Evolutionary conservation across 192 early-diverging fungal genomes (phyloP).

Genomic region (Backusella westeae): DNA sequence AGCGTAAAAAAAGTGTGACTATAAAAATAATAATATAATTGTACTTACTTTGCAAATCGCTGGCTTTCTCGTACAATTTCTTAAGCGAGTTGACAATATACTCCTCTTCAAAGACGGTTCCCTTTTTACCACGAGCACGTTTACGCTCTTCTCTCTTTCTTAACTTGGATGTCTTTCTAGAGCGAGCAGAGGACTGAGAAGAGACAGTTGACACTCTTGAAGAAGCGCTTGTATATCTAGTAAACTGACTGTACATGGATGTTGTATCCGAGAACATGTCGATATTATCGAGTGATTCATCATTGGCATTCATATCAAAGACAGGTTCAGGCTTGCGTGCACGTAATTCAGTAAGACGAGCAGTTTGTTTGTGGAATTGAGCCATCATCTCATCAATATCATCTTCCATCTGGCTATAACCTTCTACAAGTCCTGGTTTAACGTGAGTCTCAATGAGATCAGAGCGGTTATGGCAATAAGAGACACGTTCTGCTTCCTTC

Average conservation of each 20-base stretch:
- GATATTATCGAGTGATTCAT: slow-evolving; percentile 76
- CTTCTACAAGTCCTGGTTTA: slow-evolving; percentile 61
- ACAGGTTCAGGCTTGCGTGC: slow-evolving; percentile 47
- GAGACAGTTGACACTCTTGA: slow-evolving; percentile 59
- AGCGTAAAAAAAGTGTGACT: slow-evolving; percentile 15
- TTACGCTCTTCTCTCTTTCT: slow-evolving; percentile 72
- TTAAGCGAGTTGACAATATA: slow-evolving; percentile 76
- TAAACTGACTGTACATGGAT: slow-evolving; percentile 88
- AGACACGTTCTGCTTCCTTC: slow-evolving; percentile 71
- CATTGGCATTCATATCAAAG: slow-evolving; percentile 32
- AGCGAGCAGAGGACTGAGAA: slow-evolving; percentile 17
- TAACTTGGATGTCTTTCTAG: slow-evolving; percentile 67
- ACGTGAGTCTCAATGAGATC: slow-evolving; percentile 81
- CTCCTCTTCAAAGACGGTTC: slow-evolving; percentile 87
- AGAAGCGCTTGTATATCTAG: slow-evolving; percentile 68
- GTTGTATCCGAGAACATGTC: slow-evolving; percentile 96
- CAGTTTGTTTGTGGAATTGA: slow-evolving; percentile 63
- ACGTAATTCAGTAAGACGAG: slow-evolving; percentile 56
- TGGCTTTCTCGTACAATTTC: slow-evolving; percentile 56
- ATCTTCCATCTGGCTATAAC: slow-evolving; percentile 51
- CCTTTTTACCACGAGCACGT: slow-evolving; percentile 84
- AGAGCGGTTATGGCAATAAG: slow-evolving; percentile 50
- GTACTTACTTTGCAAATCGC: slow-evolving; percentile 52
- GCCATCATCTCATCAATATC: slow-evolving; percentile 62
- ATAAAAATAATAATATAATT: neutral